phyloP scores from a whole-genome alignment of 257 asterid species.

The Mitragyna speciosa region DNA sequence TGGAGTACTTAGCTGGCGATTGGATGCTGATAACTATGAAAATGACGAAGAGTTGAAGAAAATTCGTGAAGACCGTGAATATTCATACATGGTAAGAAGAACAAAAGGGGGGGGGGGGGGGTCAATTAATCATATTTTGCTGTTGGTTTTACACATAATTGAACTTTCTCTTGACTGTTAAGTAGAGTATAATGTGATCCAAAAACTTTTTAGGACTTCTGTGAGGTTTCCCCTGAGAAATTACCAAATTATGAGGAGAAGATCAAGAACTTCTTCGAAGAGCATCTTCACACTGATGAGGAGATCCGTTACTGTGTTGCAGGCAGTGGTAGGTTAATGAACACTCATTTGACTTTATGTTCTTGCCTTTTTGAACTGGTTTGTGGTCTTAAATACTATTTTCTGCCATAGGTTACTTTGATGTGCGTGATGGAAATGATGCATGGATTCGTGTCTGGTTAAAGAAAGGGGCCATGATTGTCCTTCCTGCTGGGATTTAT shows the following conservation, averaged over 20 bases:
- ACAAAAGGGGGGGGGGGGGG: background rate
- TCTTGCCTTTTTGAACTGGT: background rate
- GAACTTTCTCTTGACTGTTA: background rate
- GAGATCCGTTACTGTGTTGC: conserved; percentile 94
- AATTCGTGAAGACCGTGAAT: conserved; percentile 84
- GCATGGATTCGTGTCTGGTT: conserved; percentile 90
- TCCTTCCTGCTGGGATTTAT: conserved; percentile 90
- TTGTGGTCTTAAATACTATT: background rate
- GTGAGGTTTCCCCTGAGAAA: conserved; percentile 88
- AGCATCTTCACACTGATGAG: conserved; percentile 94
- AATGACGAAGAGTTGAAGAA: conserved; percentile 84
- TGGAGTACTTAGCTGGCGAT: conserved; percentile 92
- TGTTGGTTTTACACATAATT: background rate
- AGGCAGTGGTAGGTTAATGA: conserved; percentile 67
- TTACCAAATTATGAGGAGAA: conserved; percentile 83
- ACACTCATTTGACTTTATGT: background rate
- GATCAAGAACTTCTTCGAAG: conserved; percentile 78
- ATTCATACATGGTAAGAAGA: conserved; percentile 68
- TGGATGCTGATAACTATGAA: conserved; percentile 89
- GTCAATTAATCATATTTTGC: background rate
- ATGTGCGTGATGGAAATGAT: conserved; percentile 75
- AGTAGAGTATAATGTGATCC: background rate
- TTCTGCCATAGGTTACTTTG: conserved; percentile 68
- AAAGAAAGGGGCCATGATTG: conserved; percentile 87
- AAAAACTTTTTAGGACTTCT: conserved; percentile 57